Percentiles rank a stretch among this genome's conserved stretches.
phyloP scores from a whole-genome alignment of 164 flowering plant genomes.

The Vitis cinerea region DNA sequence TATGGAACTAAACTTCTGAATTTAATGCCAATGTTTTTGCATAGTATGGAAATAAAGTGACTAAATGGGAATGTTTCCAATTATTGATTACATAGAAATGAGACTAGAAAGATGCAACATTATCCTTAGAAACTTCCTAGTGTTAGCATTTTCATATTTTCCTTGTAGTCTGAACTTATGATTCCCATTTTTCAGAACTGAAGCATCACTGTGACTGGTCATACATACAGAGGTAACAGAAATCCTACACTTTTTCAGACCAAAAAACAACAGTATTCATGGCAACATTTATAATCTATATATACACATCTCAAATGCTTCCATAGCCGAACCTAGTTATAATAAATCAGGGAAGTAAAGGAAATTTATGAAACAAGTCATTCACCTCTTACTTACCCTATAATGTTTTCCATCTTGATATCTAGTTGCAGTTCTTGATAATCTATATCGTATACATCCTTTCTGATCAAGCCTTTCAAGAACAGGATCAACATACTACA shows the following conservation, averaged over 20 bases:
- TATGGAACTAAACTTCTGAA: background rate
- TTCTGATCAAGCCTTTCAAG: constrained; percentile 11
- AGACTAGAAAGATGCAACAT: no score
- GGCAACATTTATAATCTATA: background rate
- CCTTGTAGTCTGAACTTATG: background rate
- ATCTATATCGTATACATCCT: constrained; percentile 9
- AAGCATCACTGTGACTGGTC: background rate
- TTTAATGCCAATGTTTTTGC: background rate
- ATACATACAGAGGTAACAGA: background rate
- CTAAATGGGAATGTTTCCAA: background rate
- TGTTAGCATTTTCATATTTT: background rate
- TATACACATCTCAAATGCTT: background rate
- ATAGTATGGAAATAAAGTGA: background rate
- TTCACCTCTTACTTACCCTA: constrained; percentile 1
- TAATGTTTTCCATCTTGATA: constrained; percentile 16
- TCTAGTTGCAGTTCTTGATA: constrained; percentile 12
- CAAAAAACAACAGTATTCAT: background rate
- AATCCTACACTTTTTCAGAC: background rate
- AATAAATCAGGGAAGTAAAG: background rate
- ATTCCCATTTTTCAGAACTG: background rate
- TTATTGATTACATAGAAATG: background rate
- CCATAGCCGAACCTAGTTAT: background rate
- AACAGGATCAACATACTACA: background rate
- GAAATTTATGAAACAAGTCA: no score
- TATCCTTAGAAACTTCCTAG: background rate